Conservation (phyloP, 176 grass and related monocot species). For the Oryza brachyantha region DNA sequence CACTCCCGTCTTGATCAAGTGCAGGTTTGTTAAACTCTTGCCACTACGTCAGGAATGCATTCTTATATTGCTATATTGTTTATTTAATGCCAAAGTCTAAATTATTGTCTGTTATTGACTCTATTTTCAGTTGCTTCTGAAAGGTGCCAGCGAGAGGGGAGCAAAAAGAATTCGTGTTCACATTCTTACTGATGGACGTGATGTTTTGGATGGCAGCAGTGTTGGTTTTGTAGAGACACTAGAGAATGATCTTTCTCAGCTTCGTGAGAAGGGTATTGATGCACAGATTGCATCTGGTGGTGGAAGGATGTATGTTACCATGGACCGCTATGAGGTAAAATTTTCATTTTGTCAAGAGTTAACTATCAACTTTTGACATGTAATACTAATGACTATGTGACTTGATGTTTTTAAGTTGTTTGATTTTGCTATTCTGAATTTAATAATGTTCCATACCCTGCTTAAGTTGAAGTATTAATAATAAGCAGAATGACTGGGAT, state of each 20-base stretch:
- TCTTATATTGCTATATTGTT: neutral
- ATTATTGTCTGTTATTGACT: constrained; percentile 2
- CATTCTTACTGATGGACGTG: constrained; percentile 93
- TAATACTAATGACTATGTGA: neutral
- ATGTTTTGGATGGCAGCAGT: constrained; percentile 97
- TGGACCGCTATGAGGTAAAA: constrained; percentile 96
- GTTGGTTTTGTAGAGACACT: constrained; percentile 90
- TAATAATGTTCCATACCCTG: neutral
- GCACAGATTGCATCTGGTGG: constrained; percentile 89
- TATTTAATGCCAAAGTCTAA: neutral
- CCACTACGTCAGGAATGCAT: neutral
- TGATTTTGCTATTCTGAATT: neutral
- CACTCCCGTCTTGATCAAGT: constrained; percentile 96
- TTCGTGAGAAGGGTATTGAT: constrained; percentile 81
- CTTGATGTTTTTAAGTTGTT: neutral
- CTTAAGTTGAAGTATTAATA: neutral
- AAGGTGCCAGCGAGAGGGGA: constrained; percentile 79
- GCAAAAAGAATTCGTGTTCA: constrained; percentile 96
- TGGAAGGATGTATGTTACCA: constrained; percentile 97
- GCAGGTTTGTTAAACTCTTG: constrained; percentile 49
- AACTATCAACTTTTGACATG: neutral
- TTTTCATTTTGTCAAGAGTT: neutral
- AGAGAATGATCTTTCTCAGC: constrained; percentile 73
- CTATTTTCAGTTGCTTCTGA: constrained; percentile 76
- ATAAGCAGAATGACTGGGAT: constrained; percentile 84